Evolutionary conservation across 495 filamentous ascomycete genomes (phyloP), one percentile per base, ranked within the genome.

Genomic region (Acidiella bohemica): DNA sequence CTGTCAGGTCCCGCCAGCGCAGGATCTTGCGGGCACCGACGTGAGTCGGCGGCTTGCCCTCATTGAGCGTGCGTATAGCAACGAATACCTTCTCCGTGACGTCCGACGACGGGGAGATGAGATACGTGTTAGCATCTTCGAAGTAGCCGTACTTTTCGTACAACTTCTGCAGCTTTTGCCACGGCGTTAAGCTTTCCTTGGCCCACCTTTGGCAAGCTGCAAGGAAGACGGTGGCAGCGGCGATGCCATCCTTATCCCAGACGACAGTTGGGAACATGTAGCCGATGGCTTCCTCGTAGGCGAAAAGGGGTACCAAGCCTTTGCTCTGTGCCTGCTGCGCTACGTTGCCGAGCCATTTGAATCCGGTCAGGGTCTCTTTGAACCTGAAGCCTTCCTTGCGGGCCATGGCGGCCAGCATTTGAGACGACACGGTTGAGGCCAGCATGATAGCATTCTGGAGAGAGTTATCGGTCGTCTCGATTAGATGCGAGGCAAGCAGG

Each of bases 261-360:
- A 73, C 75, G 5, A 81, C 66, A 6, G 59, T 53, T 1, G 78
- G 60, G 41, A 81, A 77, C 79, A 84, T 84, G 54, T 81, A 84
- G 2, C 79, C 79, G 6, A 82, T 67, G 6, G 79, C 78, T 60
- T 84, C 79, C 55, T 84, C 79, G 45, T 73, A 84, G 2, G 75
- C 77, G 53, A 72, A 82, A 3, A 65, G 57, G 0, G 71, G 66
- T 12, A 63, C 56, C 44, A 67, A 70, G n/a, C 72, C 60, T 25
- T 49, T 22, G 11, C 24, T 20, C 6, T 46, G 26, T 5, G 61
- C 42, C 10, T 57, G 32, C 10, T 44, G 53, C 18, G 62, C 60
- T 0, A 51, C 49, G 35, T 64, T 66, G 10, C 61, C 63, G 27
- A 84, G 68, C 79, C 79, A 84, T 55, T 84, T 84, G 60, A 84